phyloP scores from a whole-genome alignment of 257 asterid genomes.

The Marsdenia floribunda region DNA sequence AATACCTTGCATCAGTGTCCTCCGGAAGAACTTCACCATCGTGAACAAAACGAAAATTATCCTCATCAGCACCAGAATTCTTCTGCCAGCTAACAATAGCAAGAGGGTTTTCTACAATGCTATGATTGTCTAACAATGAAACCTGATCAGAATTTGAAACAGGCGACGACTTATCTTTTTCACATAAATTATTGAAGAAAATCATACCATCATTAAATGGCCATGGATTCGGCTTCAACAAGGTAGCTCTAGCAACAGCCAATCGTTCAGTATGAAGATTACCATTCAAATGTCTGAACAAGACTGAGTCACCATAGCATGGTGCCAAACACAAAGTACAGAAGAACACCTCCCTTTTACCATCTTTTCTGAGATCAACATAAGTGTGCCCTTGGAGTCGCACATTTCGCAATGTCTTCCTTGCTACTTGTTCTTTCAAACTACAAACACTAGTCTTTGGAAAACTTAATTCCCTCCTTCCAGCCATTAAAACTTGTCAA shows the following conservation, averaged over 20 bases:
- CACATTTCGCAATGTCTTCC: slow-evolving; percentile 59
- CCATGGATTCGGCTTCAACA: slow-evolving; percentile 88
- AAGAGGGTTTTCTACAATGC: slow-evolving; percentile 32
- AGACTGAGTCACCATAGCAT: slow-evolving; percentile 61
- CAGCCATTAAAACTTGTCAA: slow-evolving; percentile 37
- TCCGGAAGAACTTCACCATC: slow-evolving; percentile 6
- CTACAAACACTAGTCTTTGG: slow-evolving; percentile 32
- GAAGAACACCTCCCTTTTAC: slow-evolving; percentile 72
- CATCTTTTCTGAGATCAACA: slow-evolving; percentile 86
- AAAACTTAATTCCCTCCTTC: slow-evolving; percentile 46
- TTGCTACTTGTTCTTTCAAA: slow-evolving; percentile 68
- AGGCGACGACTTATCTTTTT: slow-evolving; percentile 24
- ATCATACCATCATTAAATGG: slow-evolving; percentile 85
- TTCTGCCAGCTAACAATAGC: slow-evolving; percentile 49
- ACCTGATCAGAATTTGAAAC: slow-evolving; percentile 21
- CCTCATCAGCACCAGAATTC: slow-evolving; percentile 17
- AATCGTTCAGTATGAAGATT: slow-evolving; percentile 61
- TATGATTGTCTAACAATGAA: slow-evolving; percentile 24
- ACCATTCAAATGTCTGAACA: slow-evolving; percentile 74
- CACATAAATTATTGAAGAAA: slow-evolving; percentile 55
- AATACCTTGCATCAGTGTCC: slow-evolving; percentile 17
- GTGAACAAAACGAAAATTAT: slow-evolving; percentile 12
- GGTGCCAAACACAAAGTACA: slow-evolving; percentile 80
- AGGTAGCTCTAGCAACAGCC: slow-evolving; percentile 63
- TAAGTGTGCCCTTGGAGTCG: slow-evolving; percentile 76